These are phyloP conservation scores for Flaveria floridana DNA, from an alignment of 140 eudicot genomes.

Conservation along the genomic window DNA sequence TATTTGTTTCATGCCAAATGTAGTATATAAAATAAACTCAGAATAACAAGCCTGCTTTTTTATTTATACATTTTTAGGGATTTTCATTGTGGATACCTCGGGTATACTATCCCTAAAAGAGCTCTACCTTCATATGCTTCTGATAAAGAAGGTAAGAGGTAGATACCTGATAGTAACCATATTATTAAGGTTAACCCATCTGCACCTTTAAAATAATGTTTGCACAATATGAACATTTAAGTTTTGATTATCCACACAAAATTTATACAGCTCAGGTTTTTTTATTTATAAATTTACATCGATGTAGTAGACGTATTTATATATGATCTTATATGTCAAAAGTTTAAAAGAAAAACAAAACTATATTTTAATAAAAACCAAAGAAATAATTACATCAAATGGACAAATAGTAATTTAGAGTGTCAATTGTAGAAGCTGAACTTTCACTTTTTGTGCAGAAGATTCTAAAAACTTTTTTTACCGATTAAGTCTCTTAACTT, in stretches of 20 bases:
- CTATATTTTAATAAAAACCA: too few species aligned
- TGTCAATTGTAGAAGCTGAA: too few species aligned
- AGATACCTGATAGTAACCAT: neutral
- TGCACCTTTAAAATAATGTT: neutral
- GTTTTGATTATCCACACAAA: neutral
- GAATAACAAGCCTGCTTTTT: neutral
- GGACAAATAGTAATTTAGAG: too few species aligned
- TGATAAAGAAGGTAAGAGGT: slow-evolving; percentile 10
- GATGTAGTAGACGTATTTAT: too few species aligned
- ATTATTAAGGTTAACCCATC: neutral
- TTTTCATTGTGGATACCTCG: slow-evolving; percentile 66
- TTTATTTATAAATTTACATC: too few species aligned
- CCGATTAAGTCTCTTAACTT: too few species aligned
- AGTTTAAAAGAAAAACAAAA: too few species aligned
- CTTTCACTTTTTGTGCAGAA: too few species aligned
- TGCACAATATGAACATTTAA: neutral
- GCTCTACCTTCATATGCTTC: slow-evolving; percentile 23
- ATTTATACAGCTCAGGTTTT: neutral
- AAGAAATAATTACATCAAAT: too few species aligned
- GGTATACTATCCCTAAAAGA: slow-evolving; percentile 45
- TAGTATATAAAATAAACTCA: neutral
- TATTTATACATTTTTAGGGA: slow-evolving; percentile 51
- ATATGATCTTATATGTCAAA: too few species aligned
- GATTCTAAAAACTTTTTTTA: too few species aligned
- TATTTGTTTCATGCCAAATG: slow-evolving; percentile 10